Base-by-base conservation (phyloP, 768 basidiomycete species). In the Mycena filopes region DNA sequence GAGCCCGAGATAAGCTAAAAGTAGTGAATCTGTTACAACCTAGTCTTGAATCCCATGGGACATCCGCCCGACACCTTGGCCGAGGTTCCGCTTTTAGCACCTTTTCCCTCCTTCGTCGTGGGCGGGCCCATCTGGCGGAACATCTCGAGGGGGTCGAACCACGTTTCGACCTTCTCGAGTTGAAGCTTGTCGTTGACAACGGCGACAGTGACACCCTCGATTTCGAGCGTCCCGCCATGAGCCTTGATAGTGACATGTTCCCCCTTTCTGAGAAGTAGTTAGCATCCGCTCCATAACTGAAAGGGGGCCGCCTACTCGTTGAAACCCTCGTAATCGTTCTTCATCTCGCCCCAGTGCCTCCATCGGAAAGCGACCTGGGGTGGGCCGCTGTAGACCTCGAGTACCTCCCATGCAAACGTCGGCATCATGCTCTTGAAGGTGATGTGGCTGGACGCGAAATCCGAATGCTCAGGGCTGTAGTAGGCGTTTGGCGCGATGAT, bases 361-460 rank as follows among this genome's bases (percentile, higher is more conserved):
- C 68, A 69, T 1, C 68, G 55, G 57, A 69, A 69, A 8, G 65
- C 68, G 29, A 69, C 60, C 48, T 63, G 64, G 29, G 68, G 68
- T 16, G 68, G 68, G 25, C 64, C 64, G 57, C 68, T 66, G 46
- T 69, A 69, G 21, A 69, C 68, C 47, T 69, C 68, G 47, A 69
- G 68, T 51, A 69, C 68, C 57, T 69, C 68, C 68, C 68, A 69
- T 20, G 68, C 64, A 36, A 69, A 69, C 25, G 68, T 65, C 13
- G 68, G 68, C 68, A 69, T 69, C 68, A 69, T 69, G 53, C 54
- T 54, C 54, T 69, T 66, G 60, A 69, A 69, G 20, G 68, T 69
- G 33, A 63, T 40, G 28, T 69, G 68, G 57, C 68, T 69, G 25
- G 64, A 59, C 31, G 55, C 57, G 36, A 69, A 69, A 42, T 65